Conservation (phyloP, 2,329 filamentous ascomycete species). For the Ophiostoma sp. region DNA sequence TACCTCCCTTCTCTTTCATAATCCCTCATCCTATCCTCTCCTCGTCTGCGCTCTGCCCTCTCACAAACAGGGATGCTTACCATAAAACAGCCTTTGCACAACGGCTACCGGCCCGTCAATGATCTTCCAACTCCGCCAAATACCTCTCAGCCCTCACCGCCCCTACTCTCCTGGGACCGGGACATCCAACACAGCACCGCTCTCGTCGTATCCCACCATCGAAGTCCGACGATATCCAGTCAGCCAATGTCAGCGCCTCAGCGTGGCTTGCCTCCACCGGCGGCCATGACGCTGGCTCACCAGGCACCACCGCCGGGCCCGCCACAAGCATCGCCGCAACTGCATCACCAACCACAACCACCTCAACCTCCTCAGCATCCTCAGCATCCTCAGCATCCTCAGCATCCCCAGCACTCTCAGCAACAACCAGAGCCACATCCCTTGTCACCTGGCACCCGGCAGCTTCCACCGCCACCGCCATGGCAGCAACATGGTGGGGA, state of each 20-base stretch:
- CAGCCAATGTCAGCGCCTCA: conserved; percentile 69
- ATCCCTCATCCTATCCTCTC: not conserved
- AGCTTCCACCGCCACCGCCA: conserved; percentile 29
- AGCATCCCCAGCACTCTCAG: no score
- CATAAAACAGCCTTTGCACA: conserved; percentile 58
- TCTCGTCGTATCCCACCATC: conserved; percentile 44
- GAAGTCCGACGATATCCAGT: conserved; percentile 46
- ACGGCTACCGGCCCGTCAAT: conserved; percentile 63
- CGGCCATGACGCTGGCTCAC: conserved; percentile 61
- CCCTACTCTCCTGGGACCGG: conserved; percentile 47
- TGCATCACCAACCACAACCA: conserved; percentile 12
- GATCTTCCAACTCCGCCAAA: conserved; percentile 61
- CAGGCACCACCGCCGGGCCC: conserved; percentile 41
- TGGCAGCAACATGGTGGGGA: conserved; percentile 58
- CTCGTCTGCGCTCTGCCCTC: conserved; percentile 23
- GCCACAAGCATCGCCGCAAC: conserved; percentile 33
- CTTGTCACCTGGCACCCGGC: conserved; percentile 23
- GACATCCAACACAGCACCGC: conserved; percentile 47
- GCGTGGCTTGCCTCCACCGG: conserved; percentile 68
- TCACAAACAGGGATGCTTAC: conserved; percentile 57
- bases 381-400: not conserved
- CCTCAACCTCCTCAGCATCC: conserved; percentile 17
- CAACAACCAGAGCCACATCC: not conserved
- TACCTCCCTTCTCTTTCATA: not conserved
- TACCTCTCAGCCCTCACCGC: conserved; percentile 56